phyloP scores from a whole-genome alignment of 1,139 yeast genomes.

The Blastobotrys petasosporus region DNA sequence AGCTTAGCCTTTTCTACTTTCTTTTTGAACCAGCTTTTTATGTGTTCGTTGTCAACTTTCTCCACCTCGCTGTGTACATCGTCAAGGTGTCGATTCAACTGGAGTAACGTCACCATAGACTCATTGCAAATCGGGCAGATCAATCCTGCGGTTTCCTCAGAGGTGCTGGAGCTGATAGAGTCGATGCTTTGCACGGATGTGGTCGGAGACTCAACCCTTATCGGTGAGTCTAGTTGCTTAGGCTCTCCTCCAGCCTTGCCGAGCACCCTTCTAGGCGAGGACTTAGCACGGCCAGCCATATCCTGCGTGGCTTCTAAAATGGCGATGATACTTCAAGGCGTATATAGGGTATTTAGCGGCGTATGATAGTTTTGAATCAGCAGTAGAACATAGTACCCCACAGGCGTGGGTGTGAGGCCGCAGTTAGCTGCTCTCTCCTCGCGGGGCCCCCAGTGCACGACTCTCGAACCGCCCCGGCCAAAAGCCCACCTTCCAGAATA shows the following conservation, averaged over 20 bases:
- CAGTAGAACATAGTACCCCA: too few relatives aligned
- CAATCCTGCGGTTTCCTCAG: slow-evolving; percentile 20
- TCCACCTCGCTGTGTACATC: slow-evolving; percentile 48
- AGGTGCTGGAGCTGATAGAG: slow-evolving; percentile 5
- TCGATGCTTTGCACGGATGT: slow-evolving; percentile 4
- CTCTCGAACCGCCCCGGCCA: too few relatives aligned
- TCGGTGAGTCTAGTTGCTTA: background rate
- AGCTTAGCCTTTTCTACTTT: slow-evolving; percentile 28
- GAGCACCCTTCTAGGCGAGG: too few relatives aligned
- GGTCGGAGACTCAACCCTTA: slow-evolving; percentile 6
- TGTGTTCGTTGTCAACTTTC: slow-evolving; percentile 32
- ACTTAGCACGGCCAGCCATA: background rate
- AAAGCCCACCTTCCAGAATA: too few relatives aligned
- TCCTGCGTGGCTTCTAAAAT: background rate
- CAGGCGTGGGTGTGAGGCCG: too few relatives aligned
- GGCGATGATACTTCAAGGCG: too few relatives aligned
- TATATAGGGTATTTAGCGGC: background rate
- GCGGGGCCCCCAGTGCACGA: too few relatives aligned
- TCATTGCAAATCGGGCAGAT: slow-evolving; percentile 70
- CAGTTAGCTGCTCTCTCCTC: too few relatives aligned
- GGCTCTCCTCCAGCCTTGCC: too few relatives aligned
- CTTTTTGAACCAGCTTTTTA: slow-evolving; percentile 37
- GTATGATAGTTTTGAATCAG: background rate
- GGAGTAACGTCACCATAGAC: slow-evolving; percentile 49
- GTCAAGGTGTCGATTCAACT: slow-evolving; percentile 68